Conservation (phyloP, 139 green algal species). For the Chlamydomonas incerta region DNA sequence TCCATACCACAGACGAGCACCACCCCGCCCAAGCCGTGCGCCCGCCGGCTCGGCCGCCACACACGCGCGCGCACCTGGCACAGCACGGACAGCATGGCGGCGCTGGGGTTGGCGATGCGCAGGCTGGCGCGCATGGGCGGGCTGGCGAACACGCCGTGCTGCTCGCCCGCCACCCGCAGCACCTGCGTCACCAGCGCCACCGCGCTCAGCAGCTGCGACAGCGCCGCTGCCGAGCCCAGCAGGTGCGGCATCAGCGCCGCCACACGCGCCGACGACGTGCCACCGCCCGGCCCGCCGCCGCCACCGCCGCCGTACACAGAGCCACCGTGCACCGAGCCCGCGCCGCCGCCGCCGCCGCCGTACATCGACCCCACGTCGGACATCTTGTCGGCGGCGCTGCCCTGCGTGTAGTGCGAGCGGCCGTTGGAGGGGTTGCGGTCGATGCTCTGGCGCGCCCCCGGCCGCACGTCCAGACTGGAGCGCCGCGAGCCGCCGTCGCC, state of each 20-base stretch:
- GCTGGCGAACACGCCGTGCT: conserved; percentile 23
- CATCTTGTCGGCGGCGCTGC: neutral
- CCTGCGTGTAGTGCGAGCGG: neutral
- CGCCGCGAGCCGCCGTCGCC: no score
- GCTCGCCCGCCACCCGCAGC: conserved; percentile 36
- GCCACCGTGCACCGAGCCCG: neutral
- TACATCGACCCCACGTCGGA: no score
- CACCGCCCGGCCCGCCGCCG: neutral
- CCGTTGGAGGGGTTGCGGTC: no score
- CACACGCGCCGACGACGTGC: neutral
- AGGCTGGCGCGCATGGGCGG: conserved; percentile 22
- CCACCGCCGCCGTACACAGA: neutral
- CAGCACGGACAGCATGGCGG: neutral
- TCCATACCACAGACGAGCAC: no score
- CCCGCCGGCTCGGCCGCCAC: neutral
- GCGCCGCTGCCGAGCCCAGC: neutral
- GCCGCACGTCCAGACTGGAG: no score
- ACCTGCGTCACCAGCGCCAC: conserved; percentile 20
- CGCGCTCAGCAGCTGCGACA: neutral
- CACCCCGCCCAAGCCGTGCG: no score
- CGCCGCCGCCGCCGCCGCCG: neutral
- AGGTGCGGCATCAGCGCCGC: conserved; percentile 31
- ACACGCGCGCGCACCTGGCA: neutral
- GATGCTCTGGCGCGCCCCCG: no score
- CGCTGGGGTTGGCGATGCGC: conserved; percentile 16